Base-by-base conservation (phyloP, 148 eudicot genomes). In the Agrostemma githago region DNA sequence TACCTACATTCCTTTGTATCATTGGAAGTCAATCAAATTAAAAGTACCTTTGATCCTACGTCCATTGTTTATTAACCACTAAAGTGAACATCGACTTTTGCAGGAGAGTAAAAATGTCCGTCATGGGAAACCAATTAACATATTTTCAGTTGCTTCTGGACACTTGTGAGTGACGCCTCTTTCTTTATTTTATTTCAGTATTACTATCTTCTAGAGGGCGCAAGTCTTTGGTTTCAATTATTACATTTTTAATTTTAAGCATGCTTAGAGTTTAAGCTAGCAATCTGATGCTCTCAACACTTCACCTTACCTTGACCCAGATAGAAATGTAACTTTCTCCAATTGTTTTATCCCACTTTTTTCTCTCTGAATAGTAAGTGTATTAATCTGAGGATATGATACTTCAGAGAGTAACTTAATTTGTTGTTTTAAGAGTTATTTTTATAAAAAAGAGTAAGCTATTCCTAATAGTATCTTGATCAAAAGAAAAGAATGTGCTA, bases 91-190 rank as follows among this genome's bases (percentile, higher is more conserved):
- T 61, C 26, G 67, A 44, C 71, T 83, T 38, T 62, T 88, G 90
- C 88, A 91, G 84, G 84, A 72, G 72, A 83, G 74, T 71, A 84
- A 80, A 40, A 76, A 70, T 38, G 85, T 80, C 40, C 89, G 98
- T 62, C 92, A 74, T 73, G 98, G 98, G 58, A 88, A 86, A 81
- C 81, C 87, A 34, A 87, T 94, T 39, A 94, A 94, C 80, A 94
- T 94, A 75, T 94, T 94, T 74, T 94, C 98, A 19, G 87, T 94
- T 76, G 98, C 98, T 68, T 94, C 98, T 60, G 98, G 98, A 62
- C 98, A 94, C 86, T 82, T 94, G 98, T 94, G 87, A 88, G 97
- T 83, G 75, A 57, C 51, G 71, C 17, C 44, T 63, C 44, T 60
- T 34, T 43, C 14, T 57, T 62, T 37, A 19, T 74, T 57, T 44